These are phyloP conservation scores for Diutina scorzettiae DNA, from an alignment of 1,139 yeast species.

Conservation along the genomic window DNA sequence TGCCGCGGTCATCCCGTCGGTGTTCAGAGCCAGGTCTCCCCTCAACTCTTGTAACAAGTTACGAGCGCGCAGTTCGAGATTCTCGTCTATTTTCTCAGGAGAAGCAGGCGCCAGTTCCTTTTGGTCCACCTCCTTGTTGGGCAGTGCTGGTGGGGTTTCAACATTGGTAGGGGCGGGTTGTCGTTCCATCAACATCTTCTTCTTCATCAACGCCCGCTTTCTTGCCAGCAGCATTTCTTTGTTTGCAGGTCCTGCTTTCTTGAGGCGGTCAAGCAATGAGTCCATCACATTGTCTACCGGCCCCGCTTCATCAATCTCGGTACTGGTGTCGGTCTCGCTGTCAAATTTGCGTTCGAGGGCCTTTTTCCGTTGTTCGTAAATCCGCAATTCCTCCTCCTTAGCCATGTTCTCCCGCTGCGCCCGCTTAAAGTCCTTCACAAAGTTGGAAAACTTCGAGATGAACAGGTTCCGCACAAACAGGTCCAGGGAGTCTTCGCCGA, in stretches of 20 bases:
- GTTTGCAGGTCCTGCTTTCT: slow-evolving; percentile 60
- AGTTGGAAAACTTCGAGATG: slow-evolving; percentile 61
- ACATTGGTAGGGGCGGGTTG: background rate
- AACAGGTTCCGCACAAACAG: slow-evolving; percentile 55
- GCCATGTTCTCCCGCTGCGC: slow-evolving; percentile 68
- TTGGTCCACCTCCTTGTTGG: background rate
- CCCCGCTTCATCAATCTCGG: slow-evolving; percentile 13
- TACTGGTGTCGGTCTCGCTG: background rate
- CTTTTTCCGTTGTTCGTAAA: slow-evolving; percentile 64
- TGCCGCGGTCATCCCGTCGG: background rate
- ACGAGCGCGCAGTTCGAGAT: slow-evolving; percentile 50
- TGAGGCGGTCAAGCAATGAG: slow-evolving; percentile 55
- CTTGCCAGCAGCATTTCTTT: slow-evolving; percentile 75
- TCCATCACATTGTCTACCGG: slow-evolving; percentile 56
- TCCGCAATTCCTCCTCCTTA: slow-evolving; percentile 67
- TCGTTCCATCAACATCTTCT: slow-evolving; percentile 16
- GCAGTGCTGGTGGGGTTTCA: background rate
- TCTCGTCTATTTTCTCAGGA: slow-evolving; percentile 15
- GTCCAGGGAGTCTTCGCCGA: slow-evolving; percentile 70
- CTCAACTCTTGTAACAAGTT: slow-evolving; percentile 46
- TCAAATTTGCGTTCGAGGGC: background rate
- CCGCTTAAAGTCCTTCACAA: slow-evolving; percentile 61
- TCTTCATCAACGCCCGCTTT: slow-evolving; percentile 69
- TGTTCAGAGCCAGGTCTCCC: background rate
- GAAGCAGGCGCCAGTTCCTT: slow-evolving; percentile 8